Percentiles rank a stretch among this genome's conserved stretches.
These are phyloP conservation scores for Inosperma sp. DNA, from an alignment of 768 basidiomycete species.

Conservation along the genomic window DNA sequence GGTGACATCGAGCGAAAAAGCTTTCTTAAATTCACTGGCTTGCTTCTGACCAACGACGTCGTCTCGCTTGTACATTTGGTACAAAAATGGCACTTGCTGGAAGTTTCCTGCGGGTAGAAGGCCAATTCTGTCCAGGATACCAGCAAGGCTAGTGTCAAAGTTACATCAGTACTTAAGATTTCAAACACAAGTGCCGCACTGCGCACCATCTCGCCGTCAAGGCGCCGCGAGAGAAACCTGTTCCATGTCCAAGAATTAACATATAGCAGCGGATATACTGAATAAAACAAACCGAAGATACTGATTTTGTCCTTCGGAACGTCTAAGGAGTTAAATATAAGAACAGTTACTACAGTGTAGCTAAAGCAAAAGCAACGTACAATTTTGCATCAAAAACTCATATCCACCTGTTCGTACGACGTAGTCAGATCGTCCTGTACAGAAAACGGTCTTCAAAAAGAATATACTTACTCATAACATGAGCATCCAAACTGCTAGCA, in stretches of 20 bases:
- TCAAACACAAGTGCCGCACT: conserved; percentile 5
- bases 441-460: too few species aligned
- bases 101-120: conserved; percentile 42
- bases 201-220: conserved; percentile 58
- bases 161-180: not conserved
- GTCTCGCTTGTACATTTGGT: conserved; percentile 53
- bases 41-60: conserved; percentile 45
- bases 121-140: conserved; percentile 50
- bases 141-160: conserved; percentile 34
- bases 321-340: conserved; percentile 29
- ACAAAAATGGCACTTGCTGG: conserved; percentile 60
- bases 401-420: conserved; percentile 39
- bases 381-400: conserved; percentile 56
- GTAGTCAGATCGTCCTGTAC: not conserved
- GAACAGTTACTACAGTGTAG: not conserved
- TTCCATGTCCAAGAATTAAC: conserved; percentile 1
- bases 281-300: conserved; percentile 45
- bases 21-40: conserved; percentile 50
- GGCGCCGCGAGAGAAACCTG: conserved; percentile 59
- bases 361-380: conserved; percentile 26
- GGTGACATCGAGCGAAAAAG: conserved; percentile 48
- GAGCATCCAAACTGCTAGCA: not conserved
- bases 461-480: conserved; percentile 50
- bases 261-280: not conserved
- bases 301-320: conserved; percentile 54